Conservation (phyloP, 805 yeast genomes). For the Wickerhamiella australiensis region DNA sequence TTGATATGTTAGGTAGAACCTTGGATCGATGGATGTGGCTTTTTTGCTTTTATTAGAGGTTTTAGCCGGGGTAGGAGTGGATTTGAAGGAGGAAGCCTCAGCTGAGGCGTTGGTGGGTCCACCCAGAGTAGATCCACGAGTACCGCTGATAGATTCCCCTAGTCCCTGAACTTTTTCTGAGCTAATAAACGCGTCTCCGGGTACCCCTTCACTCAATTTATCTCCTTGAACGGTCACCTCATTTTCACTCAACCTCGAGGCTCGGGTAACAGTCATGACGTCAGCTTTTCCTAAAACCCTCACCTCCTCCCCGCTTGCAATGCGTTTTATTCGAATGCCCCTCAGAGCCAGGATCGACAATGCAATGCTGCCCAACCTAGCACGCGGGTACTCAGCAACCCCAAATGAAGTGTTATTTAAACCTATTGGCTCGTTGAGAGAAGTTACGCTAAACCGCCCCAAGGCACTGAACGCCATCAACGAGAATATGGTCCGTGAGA, state of each 20-base stretch:
- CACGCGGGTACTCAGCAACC: conserved; percentile 8
- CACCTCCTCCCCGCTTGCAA: conserved; percentile 1
- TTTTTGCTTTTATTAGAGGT: too few relatives aligned
- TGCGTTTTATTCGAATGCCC: conserved; percentile 23
- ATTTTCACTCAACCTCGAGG: not conserved
- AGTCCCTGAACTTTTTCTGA: too few relatives aligned
- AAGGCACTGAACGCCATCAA: conserved; percentile 75
- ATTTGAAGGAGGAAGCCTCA: too few relatives aligned
- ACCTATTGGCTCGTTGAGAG: conserved; percentile 52
- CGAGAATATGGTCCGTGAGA: conserved; percentile 57
- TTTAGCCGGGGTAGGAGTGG: too few relatives aligned
- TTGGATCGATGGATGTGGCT: not conserved
- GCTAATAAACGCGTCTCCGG: too few relatives aligned
- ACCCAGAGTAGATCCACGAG: too few relatives aligned
- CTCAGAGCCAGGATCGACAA: conserved; percentile 26
- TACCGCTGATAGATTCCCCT: too few relatives aligned
- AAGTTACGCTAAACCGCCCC: conserved; percentile 68
- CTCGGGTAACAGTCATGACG: not conserved
- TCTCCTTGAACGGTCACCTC: not conserved
- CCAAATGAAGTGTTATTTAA: conserved; percentile 50
- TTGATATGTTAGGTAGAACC: conserved; percentile 70
- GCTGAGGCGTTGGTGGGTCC: too few relatives aligned
- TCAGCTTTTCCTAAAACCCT: not conserved
- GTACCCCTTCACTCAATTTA: too few relatives aligned
- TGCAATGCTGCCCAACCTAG: conserved; percentile 17